Evolutionary conservation across 2,329 filamentous ascomycete species (phyloP), one percentile per base, ranked within the genome.

Genomic region (Phaeophleospora eucalypticola): DNA sequence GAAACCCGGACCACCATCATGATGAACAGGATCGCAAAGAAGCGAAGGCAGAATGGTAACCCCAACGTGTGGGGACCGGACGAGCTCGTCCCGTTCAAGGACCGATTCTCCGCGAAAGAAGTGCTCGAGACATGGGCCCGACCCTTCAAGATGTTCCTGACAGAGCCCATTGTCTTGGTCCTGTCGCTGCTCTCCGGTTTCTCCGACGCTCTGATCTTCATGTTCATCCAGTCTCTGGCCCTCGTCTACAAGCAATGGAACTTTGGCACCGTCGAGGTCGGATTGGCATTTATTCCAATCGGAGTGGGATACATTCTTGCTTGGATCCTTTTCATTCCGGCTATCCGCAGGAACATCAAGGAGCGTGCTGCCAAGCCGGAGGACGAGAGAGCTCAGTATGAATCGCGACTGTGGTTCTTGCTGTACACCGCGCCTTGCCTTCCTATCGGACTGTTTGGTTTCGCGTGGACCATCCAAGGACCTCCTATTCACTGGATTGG

Each of bases 1-100:
- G 88, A 94, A 65, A 94, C 88, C 0, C 79, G 88, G 45, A 81
- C 83, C 0, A 91, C 86, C 2, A 81, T 89, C 53, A 76, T 93
- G 72, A 82, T 94, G 76, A 84, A 93, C 69, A 74, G 74, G 2
- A 87, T 90, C 48, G 88, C 88, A 20, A 88, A 88, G 75, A 81
- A 79, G 65, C 79, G 82, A 54, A 79, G 87, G 65, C 72, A 82
- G 68, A 71, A 71, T 9, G 81, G 78, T 55, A 70, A 45, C 4
- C 51, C 57, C 15, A 84, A 87, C 57, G 65, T 89, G 54, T 90
- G 82, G 62, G 88, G 88, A 1, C 87, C 86, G 0, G 82, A 87
- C 52, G 87, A 93, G 68, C 76, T 91, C 9, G 72, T 71, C 41
- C 65, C 68, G 17, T 60, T 64, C 49, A 58, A 67, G 14, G 63